These are phyloP conservation scores for Novymonas esmeraldas DNA, from an alignment of 208 protist species.

Conservation along the genomic window DNA sequence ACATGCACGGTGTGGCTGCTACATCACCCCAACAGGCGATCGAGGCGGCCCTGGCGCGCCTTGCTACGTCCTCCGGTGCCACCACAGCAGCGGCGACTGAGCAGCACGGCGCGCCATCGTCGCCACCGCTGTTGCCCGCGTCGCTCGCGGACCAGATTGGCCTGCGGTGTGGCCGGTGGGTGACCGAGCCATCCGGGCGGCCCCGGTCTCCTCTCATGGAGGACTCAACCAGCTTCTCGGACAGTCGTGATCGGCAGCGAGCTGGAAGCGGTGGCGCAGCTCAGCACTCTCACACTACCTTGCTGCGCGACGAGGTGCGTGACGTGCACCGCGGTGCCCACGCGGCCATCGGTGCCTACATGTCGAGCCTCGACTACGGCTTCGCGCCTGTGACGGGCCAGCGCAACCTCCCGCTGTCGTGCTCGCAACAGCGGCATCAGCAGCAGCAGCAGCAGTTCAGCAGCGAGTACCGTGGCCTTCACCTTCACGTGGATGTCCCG, in stretches of 20 bases:
- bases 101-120: too few species aligned
- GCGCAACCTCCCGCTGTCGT: background rate
- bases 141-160: background rate
- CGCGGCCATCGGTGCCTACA: conserved; percentile 25
- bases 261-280: background rate
- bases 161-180: conserved; percentile 3
- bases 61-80: background rate
- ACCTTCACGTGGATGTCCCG: conserved; percentile 27
- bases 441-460: conserved; percentile 18
- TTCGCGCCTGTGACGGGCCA: background rate
- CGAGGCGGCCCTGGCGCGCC: background rate
- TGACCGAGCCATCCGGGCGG: background rate
- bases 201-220: background rate
- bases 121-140: background rate
- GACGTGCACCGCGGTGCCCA: conserved; percentile 31
- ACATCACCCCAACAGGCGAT: background rate
- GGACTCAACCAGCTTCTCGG: background rate
- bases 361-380: conserved; percentile 39
- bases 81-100: background rate
- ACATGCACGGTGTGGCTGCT: background rate
- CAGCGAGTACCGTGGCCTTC: conserved; percentile 29
- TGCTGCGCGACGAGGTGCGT: conserved; percentile 30
- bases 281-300: background rate
- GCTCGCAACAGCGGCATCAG: background rate
- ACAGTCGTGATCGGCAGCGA: background rate